Percentiles rank a stretch among this genome's conserved stretches.
These are phyloP conservation scores for Talaromyces trachyspermus DNA, from an alignment of 495 filamentous ascomycete species.

Conservation along the genomic window DNA sequence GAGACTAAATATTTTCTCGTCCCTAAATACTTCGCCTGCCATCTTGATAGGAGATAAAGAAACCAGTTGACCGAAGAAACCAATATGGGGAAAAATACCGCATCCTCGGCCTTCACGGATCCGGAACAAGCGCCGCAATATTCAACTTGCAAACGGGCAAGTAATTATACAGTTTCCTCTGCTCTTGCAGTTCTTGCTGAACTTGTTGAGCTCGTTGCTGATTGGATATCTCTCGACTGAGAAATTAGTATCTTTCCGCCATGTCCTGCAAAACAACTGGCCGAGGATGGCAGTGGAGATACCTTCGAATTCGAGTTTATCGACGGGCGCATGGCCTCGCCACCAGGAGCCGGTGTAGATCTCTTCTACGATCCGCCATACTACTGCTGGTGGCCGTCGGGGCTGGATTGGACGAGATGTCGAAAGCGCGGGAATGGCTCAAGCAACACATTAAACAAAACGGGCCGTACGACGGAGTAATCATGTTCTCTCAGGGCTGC, in stretches of 20 bases:
- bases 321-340: constrained; percentile 39
- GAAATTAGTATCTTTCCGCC: constrained; percentile 41
- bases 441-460: constrained; percentile 34
- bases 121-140: constrained; percentile 50
- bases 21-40: neutral
- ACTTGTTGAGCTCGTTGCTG: too few relatives aligned
- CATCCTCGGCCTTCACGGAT: constrained; percentile 57
- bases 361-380: constrained; percentile 43
- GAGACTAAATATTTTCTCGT: neutral
- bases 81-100: constrained; percentile 32
- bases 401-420: constrained; percentile 11
- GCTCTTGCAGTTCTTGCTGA: neutral
- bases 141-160: constrained; percentile 54
- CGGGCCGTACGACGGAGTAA: constrained; percentile 54
- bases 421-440: constrained; percentile 40
- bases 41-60: too few relatives aligned
- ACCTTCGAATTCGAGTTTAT: constrained; percentile 47
- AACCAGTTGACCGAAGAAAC: too few relatives aligned
- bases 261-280: constrained; percentile 18
- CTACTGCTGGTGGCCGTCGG: constrained; percentile 41
- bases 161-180: constrained; percentile 7
- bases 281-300: constrained; percentile 13
- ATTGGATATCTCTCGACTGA: too few relatives aligned
- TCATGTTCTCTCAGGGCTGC: constrained; percentile 56
- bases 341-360: constrained; percentile 45